These are phyloP conservation scores for Prosopis cineraria DNA, from an alignment of 306 rosid species.

Conservation along the genomic window DNA sequence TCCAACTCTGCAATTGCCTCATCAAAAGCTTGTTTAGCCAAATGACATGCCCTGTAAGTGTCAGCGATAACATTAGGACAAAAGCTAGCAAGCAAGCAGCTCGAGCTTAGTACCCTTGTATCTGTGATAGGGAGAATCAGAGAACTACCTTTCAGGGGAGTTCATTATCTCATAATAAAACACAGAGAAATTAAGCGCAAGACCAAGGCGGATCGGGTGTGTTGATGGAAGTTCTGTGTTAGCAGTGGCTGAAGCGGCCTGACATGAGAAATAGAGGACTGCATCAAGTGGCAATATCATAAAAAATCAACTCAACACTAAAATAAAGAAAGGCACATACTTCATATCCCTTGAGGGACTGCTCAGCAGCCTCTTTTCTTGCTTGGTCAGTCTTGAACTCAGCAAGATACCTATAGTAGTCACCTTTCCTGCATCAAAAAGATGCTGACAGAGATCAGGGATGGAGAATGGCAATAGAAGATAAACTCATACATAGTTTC, in stretches of 20 bases:
- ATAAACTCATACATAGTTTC: background rate
- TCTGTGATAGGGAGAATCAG: background rate
- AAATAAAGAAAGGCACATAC: conserved; percentile 47
- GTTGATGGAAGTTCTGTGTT: conserved; percentile 92
- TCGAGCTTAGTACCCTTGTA: conserved; percentile 11
- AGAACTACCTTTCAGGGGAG: conserved; percentile 87
- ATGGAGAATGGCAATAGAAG: background rate
- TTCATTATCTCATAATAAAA: conserved; percentile 97
- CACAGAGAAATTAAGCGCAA: conserved; percentile 97
- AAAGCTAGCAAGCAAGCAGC: conserved; percentile 16
- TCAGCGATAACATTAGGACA: conserved; percentile 33
- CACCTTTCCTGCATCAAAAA: conserved; percentile 68
- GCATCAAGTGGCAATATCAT: conserved; percentile 24
- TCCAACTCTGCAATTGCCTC: conserved; percentile 99
- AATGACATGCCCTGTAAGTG: conserved; percentile 90
- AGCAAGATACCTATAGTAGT: conserved; percentile 71
- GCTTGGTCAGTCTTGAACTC: conserved; percentile 77
- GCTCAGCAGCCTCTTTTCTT: conserved; percentile 77
- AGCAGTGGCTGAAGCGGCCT: conserved; percentile 92
- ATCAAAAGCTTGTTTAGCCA: conserved; percentile 98
- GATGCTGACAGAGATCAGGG: conserved; percentile 31
- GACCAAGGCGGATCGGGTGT: conserved; percentile 97
- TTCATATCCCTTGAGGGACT: conserved; percentile 78
- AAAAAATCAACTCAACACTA: conserved; percentile 22
- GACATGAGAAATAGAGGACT: conserved; percentile 24